Evolutionary conservation across 495 filamentous ascomycete genomes (phyloP).

Genomic region (Aspergillus taichungensis): DNA sequence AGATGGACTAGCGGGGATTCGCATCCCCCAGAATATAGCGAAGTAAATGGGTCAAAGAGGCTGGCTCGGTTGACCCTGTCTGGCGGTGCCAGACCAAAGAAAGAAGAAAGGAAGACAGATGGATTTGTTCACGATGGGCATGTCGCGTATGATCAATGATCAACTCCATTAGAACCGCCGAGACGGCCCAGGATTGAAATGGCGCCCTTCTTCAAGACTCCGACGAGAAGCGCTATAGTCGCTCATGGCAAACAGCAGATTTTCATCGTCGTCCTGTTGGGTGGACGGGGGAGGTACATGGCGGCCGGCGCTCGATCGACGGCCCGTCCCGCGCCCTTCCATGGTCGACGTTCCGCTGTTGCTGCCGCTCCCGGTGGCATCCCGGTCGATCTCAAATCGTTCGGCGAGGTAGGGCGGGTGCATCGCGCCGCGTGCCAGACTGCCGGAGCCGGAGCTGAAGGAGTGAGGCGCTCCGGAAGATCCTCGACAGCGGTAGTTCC

Average conservation of each 20-base stretch:
- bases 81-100: neutral
- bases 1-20: too few species aligned
- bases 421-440: slow-evolving; percentile 29
- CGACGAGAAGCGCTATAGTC: slow-evolving; percentile 63
- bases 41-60: too few species aligned
- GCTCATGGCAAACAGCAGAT: slow-evolving; percentile 79
- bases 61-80: too few species aligned
- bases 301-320: slow-evolving; percentile 27
- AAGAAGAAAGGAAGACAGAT: neutral
- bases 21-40: too few species aligned
- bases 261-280: slow-evolving; percentile 61
- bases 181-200: slow-evolving; percentile 31
- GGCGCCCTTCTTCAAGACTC: slow-evolving; percentile 62
- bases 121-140: neutral
- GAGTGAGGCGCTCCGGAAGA: slow-evolving; percentile 34
- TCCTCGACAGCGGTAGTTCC: slow-evolving; percentile 32
- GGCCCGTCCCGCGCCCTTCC: slow-evolving; percentile 26
- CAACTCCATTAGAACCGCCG: slow-evolving; percentile 16
- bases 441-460: slow-evolving; percentile 36
- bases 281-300: slow-evolving; percentile 24
- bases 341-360: slow-evolving; percentile 35
- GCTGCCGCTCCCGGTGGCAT: slow-evolving; percentile 46
- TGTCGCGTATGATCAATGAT: neutral
- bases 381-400: slow-evolving; percentile 31
- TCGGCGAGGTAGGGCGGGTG: slow-evolving; percentile 28